Base-by-base conservation (phyloP, 768 basidiomycete genomes). In the Mycena galopus region DNA sequence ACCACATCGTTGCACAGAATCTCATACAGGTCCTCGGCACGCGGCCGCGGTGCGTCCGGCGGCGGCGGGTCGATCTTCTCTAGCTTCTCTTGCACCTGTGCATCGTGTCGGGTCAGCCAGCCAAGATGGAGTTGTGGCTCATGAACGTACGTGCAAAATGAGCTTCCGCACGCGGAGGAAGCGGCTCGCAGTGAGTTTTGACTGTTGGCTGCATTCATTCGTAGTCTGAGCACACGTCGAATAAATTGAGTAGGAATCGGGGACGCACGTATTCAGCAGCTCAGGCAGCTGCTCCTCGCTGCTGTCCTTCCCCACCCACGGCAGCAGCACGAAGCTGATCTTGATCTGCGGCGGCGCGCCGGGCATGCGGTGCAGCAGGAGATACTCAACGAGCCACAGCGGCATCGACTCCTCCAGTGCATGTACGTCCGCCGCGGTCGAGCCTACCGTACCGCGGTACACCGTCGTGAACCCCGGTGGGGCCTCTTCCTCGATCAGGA, bases 81-180 rank as follows among this genome's bases (percentile, higher is more conserved):
- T 7, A 95, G 81, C 77, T 94, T 96, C 72, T 96, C 96, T 77
- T 94, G 93, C 1, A 96, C 93, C 94, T 95, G 76, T 39, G 51
- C 27, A 25, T 14, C 12, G 27, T 10, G 16, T 19, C 23, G 27
- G 39, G 23, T 59, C 57, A 59, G 23, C 25, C 4, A 10, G 33
- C 9, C 16, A 42, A 30, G 17, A 39, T 10, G 3, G 37, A 14
- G 35, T 27, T 44, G 58, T 0, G 51, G 32, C 25, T 19, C 2
- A 62, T 23, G n/a, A 51, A 84, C 93, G 69, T 79, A 96, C 95
- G 85, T 98, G 97, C 59, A 85, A 77, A 0, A 92, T 87, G 23
- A 98, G 89, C 82, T 98, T 99, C 55, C 92, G 88, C 21, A 97
- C 90, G 37, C 98, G 89, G 56, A 99, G 85, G 76, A 92, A 93